Base-by-base conservation (phyloP, 768 basidiomycete species). In the Russula abietina region DNA sequence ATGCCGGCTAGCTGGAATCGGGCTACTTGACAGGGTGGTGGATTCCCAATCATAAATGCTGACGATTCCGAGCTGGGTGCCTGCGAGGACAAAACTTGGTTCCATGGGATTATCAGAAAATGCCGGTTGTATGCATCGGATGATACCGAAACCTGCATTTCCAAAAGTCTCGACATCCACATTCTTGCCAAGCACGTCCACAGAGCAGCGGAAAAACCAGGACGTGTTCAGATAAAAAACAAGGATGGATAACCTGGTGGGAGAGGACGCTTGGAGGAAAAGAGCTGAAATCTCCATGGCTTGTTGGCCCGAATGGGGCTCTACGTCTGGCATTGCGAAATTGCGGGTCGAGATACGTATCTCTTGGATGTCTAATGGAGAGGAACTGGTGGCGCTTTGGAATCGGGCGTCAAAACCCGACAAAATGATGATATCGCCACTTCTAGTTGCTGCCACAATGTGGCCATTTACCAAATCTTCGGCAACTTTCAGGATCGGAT, bases 51-150 rank as follows among this genome's bases (percentile, higher is more conserved):
- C 77, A 68, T 86, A 90, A 4, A 89, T 73, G 59, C 78, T 82
- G 49, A 91, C 72, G 46, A 77, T 83, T 1, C 90, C 90, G 28
- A 88, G 75, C 26, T 76, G 73, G 69, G 91, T 87, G 2, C 91
- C 90, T 1, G 75, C 76, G 10, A 91, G 68, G 36, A 91, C 71
- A 69, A 89, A 82, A 68, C 77, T 81, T 12, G 70, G 67, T 55
- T 81, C 76, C 24, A 65, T 64, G 28, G 65, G 54, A 41, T 74
- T 66, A n/a, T 64, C 48, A 24, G 78, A 71, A 65, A 86, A 84
- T 54, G 78, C 78, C 3, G 85, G 81, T 14, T 73, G 71, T 10
- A 89, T 32, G 39, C 72, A 70, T 8, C 81, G 81, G n/a, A 88
- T 75, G 12, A 75, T 69, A 4, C 83, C 83, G 38, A 81, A 78